Evolutionary conservation across 2,329 filamentous ascomycete species (phyloP).

Genomic region (Pyrenophora seminiperda): DNA sequence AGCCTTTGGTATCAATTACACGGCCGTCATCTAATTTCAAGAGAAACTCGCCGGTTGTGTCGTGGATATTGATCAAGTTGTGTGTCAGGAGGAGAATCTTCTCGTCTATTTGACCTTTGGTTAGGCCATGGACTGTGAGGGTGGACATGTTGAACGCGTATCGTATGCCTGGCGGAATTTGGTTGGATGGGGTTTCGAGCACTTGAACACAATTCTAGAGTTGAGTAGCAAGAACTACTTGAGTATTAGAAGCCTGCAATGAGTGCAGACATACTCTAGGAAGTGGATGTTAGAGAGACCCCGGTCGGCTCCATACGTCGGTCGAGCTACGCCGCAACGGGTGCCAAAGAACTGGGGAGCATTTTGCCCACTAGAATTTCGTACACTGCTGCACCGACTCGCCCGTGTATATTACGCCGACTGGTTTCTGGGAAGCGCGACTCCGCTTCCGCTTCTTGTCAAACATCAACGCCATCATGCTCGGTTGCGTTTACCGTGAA

Average conservation of each 20-base stretch:
- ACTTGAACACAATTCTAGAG: not conserved
- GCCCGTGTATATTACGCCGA: conserved; percentile 26
- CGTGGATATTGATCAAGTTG: conserved; percentile 77
- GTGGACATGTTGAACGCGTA: conserved; percentile 45
- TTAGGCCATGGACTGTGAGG: conserved; percentile 48
- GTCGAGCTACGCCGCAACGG: conserved; percentile 12
- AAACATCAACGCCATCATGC: conserved; percentile 13
- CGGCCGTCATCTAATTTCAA: conserved; percentile 72
- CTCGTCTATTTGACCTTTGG: conserved; percentile 54
- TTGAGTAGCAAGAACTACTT: not conserved
- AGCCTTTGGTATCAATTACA: conserved; percentile 82
- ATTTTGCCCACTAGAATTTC: conserved; percentile 18
- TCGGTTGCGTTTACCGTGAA: conserved; percentile 6
- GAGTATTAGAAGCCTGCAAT: not conserved
- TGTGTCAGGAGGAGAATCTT: conserved; percentile 70
- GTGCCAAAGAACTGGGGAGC: conserved; percentile 17
- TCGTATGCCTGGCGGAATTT: not conserved
- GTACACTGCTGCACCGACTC: conserved; percentile 32
- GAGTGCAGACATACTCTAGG: conserved; percentile 6
- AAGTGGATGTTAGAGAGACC: conserved; percentile 8
- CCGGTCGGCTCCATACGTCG: conserved; percentile 7
- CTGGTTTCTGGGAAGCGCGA: conserved; percentile 20
- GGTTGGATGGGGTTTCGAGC: not conserved
- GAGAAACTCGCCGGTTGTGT: conserved; percentile 75
- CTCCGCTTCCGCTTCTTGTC: conserved; percentile 5